Evolutionary conservation across 306 rosid genomes (phyloP).

Genomic region (Erythrophleum fordii): DNA sequence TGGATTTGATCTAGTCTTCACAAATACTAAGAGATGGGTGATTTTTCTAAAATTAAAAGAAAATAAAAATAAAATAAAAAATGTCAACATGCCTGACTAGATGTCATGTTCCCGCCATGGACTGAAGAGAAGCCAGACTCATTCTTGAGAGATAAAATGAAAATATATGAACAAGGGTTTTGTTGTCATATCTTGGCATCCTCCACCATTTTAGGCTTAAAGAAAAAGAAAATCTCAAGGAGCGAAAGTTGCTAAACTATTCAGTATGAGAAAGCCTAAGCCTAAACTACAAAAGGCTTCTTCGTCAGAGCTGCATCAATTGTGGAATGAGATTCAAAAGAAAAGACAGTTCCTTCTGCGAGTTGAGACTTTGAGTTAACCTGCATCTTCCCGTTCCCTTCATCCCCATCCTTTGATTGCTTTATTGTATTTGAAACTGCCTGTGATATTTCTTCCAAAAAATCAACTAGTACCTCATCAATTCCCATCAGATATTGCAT

Average conservation of each 20-base stretch:
- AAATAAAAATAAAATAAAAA: no score
- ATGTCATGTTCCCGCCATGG: no score
- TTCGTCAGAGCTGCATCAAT: conserved; percentile 53
- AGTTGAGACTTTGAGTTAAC: conserved; percentile 63
- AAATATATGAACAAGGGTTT: background rate
- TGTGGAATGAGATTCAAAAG: conserved; percentile 83
- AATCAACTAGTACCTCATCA: conserved; percentile 90
- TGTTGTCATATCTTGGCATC: background rate
- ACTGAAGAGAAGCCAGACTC: no score
- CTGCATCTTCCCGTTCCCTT: conserved; percentile 45
- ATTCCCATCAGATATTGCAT: conserved; percentile 92
- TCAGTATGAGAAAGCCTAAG: background rate
- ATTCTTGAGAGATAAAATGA: background rate
- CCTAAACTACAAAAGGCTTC: background rate
- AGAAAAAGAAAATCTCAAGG: background rate
- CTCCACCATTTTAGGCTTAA: background rate
- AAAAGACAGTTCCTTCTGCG: conserved; percentile 78
- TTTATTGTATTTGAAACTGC: conserved; percentile 63
- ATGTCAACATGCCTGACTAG: no score
- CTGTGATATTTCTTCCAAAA: conserved; percentile 78
- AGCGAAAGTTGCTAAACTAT: background rate
- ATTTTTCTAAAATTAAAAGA: no score
- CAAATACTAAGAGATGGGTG: no score
- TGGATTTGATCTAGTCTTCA: no score
- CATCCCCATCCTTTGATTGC: conserved; percentile 39